Percentiles rank a stretch among this genome's conserved stretches.
Evolutionary conservation across 805 yeast species (phyloP).

Genomic region (Kuraishia borneana): DNA sequence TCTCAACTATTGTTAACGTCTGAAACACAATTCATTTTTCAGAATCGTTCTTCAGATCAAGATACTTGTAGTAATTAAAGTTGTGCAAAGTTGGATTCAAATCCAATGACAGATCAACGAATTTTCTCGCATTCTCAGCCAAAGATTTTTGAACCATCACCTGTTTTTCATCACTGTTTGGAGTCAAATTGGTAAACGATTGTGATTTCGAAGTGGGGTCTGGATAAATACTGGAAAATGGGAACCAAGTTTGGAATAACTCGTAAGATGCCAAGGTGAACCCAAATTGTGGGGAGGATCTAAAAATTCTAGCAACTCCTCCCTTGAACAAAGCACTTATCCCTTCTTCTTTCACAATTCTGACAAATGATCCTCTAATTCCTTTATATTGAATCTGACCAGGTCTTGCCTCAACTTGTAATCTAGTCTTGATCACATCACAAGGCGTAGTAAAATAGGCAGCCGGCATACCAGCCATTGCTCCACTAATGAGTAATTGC

Average conservation of each 20-base stretch:
- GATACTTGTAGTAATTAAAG: constrained; percentile 14
- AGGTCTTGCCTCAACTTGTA: constrained; percentile 71
- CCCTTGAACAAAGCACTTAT: constrained; percentile 87
- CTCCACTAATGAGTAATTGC: constrained; percentile 83
- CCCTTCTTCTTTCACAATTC: constrained; percentile 77
- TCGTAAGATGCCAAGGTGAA: constrained; percentile 97
- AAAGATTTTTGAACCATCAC: constrained; percentile 14
- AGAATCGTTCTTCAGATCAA: constrained; percentile 10
- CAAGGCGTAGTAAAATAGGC: constrained; percentile 95
- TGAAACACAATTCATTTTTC: no score
- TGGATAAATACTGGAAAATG: constrained; percentile 36
- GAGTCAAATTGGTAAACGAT: constrained; percentile 12
- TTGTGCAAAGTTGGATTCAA: constrained; percentile 18
- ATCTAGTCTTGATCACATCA: constrained; percentile 91
- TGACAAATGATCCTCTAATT: constrained; percentile 62
- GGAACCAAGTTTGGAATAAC: constrained; percentile 68
- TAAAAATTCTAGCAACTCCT: constrained; percentile 84
- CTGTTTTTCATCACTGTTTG: constrained; percentile 7
- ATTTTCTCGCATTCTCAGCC: constrained; percentile 18
- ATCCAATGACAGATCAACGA: constrained; percentile 17
- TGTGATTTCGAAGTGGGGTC: constrained; percentile 9
- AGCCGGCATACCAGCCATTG: constrained; percentile 95
- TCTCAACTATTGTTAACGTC: no score
- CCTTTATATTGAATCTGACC: constrained; percentile 75
- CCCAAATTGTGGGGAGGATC: constrained; percentile 97